A percentile compares a stretch with the other conserved stretches of the same genome.
phyloP scores from a whole-genome alignment of 169 alveolate species.

The Eimeria brunetti region DNA sequence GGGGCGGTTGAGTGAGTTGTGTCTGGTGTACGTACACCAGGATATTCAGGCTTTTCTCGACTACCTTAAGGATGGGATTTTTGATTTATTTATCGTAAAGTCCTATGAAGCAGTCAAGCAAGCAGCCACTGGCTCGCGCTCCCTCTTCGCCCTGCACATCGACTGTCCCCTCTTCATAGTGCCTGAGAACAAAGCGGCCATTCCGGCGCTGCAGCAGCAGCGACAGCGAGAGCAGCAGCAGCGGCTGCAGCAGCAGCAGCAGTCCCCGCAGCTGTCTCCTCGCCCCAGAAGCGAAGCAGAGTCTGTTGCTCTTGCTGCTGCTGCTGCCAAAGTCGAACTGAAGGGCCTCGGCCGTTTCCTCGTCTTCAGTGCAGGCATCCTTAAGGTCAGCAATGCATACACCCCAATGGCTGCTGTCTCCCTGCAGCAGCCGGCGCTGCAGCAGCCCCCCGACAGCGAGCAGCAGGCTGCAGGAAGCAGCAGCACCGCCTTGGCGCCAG shows the following conservation, averaged over 20 bases:
- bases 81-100: slow-evolving; percentile 87
- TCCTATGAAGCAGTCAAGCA: slow-evolving; percentile 90
- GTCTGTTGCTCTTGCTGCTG: slow-evolving; percentile 53
- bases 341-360: slow-evolving; percentile 83
- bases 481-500: not conserved
- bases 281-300: slow-evolving; percentile 51
- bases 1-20: slow-evolving; percentile 44
- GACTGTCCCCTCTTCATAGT: slow-evolving; percentile 84
- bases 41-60: slow-evolving; percentile 87
- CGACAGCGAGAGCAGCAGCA: not conserved
- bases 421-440: not conserved
- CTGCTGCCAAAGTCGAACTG: slow-evolving; percentile 80
- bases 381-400: slow-evolving; percentile 83
- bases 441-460: not conserved
- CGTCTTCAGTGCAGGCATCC: slow-evolving; percentile 84
- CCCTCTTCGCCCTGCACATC: slow-evolving; percentile 84
- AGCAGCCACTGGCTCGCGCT: slow-evolving; percentile 85
- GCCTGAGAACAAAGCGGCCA: slow-evolving; percentile 85
- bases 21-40: slow-evolving; percentile 86
- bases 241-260: slow-evolving; percentile 7
- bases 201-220: slow-evolving; percentile 75
- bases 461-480: not conserved
- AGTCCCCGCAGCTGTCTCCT: slow-evolving; percentile 3
- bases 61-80: slow-evolving; percentile 90
- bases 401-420: slow-evolving; percentile 5